These are phyloP conservation scores for Deuterostichococcus epilithicus DNA, from an alignment of 139 green algal species.

Conservation along the genomic window DNA sequence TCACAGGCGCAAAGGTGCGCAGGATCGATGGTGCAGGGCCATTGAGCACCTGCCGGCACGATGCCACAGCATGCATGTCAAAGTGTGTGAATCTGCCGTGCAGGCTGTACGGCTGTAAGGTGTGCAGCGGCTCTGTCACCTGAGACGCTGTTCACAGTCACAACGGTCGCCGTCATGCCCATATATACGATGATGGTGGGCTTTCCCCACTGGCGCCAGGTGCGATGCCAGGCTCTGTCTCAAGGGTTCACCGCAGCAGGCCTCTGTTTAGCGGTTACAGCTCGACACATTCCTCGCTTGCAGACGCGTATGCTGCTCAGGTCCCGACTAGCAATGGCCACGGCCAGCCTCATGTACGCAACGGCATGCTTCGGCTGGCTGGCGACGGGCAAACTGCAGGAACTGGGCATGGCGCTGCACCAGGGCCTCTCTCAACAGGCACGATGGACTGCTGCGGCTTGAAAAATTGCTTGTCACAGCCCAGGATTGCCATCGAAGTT, in stretches of 20 bases:
- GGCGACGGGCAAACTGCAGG: not conserved
- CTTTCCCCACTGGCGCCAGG: constrained; percentile 27
- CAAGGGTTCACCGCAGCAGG: no score
- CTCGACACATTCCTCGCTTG: not conserved
- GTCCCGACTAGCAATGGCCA: not conserved
- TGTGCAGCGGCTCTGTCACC: constrained; percentile 7
- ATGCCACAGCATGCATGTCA: no score
- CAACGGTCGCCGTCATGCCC: constrained; percentile 61
- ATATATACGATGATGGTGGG: constrained; percentile 59
- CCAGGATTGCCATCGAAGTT: no score
- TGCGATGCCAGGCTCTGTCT: no score
- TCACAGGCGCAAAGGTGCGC: no score
- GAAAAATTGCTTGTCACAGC: no score
- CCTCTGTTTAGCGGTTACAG: no score
- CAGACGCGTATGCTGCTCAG: not conserved
- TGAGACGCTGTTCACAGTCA: constrained; percentile 40
- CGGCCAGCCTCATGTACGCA: not conserved
- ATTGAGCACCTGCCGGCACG: no score
- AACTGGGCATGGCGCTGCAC: not conserved
- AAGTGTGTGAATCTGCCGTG: no score
- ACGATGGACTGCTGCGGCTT: no score
- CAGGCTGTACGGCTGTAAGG: not conserved
- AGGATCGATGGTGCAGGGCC: no score
- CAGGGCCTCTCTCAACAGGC: not conserved
- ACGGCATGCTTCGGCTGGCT: not conserved